Percentiles rank a stretch among this genome's conserved stretches.
Conservation (phyloP, 164 flowering plant genomes). For the Annona squamosa region DNA sequence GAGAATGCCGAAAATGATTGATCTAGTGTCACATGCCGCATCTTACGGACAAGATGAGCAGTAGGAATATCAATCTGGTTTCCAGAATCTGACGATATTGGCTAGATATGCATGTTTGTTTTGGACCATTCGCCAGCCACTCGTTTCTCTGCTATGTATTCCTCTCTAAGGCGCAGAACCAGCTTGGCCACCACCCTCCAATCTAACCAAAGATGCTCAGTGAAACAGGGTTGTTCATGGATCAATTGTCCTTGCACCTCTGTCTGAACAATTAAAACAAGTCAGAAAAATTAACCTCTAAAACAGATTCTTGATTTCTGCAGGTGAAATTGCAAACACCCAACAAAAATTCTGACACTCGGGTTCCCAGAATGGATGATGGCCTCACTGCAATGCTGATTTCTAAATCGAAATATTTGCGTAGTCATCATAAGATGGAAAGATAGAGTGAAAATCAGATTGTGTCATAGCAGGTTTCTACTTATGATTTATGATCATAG, state of each 20-base stretch:
- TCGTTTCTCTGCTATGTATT: no score
- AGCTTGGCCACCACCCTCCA: not conserved
- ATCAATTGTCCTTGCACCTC: no score
- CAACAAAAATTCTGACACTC: not conserved
- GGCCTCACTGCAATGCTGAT: no score
- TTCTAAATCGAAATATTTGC: no score
- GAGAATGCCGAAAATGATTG: conserved; percentile 9
- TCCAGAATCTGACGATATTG: conserved; percentile 40
- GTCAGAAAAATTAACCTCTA: not conserved
- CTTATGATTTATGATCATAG: not conserved
- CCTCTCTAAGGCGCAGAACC: no score
- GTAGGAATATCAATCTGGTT: conserved; percentile 70
- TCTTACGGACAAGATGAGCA: conserved; percentile 82
- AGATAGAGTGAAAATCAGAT: not conserved
- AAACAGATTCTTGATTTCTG: not conserved
- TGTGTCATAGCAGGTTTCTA: no score
- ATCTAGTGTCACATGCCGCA: conserved; percentile 69
- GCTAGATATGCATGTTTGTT: no score
- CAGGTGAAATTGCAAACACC: not conserved
- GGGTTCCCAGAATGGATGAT: not conserved
- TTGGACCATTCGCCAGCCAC: no score
- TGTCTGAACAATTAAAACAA: not conserved
- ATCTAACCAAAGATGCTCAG: not conserved
- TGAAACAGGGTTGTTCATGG: not conserved
- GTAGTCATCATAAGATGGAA: not conserved